Base-by-base conservation (phyloP, 176 grass and related monocot genomes). In the Ensete ventricosum region DNA sequence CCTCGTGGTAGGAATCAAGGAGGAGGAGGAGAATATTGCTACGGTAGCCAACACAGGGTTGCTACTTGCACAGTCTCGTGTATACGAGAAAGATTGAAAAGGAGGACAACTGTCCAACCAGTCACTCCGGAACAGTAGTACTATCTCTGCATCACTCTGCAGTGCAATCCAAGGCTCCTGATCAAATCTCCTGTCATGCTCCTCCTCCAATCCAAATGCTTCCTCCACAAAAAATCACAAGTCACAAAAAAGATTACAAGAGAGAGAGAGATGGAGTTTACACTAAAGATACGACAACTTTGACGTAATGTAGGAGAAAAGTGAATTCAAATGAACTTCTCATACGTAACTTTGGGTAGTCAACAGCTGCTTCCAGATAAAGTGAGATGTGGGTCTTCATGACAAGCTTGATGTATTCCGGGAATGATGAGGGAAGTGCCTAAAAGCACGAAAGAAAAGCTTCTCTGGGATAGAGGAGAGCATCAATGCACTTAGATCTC, bases 81-180 rank as follows among this genome's bases (percentile, higher is more conserved):
- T 82, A 82, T 79, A 49, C 25, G 64, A 49, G 73, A 60, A 55
- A 77, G 82, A 81, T 82, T 79, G 81, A 76, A 52, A 79, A 22
- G 67, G 75, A 83, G 71, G 71, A 86, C 89, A 71, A 79, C 81
- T 88, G 81, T 83, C 64, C 73, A 79, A 88, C 81, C 79, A 80
- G 84, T 76, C 86, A 78, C 79, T 84, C 89, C 73, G 58, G 72
- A 68, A 72, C 75, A 76, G 34, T 4, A 43, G 66, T 82, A 81
- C 71, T 22, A 48, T 52, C 22, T 43, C 73, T 82, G 81, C 29
- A 77, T 69, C 49, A 54, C 55, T 78, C 86, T 84, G 79, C 84
- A 78, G 80, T 75, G 79, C 49, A 52, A 73, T 63, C 57, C 48
- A 80, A 73, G 57, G 69, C 19, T 63, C 55, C 57, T 14, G 11